These are phyloP conservation scores for Globisporangium cederbergense DNA, from an alignment of 352 stramenopile species.

Conservation along the genomic window DNA sequence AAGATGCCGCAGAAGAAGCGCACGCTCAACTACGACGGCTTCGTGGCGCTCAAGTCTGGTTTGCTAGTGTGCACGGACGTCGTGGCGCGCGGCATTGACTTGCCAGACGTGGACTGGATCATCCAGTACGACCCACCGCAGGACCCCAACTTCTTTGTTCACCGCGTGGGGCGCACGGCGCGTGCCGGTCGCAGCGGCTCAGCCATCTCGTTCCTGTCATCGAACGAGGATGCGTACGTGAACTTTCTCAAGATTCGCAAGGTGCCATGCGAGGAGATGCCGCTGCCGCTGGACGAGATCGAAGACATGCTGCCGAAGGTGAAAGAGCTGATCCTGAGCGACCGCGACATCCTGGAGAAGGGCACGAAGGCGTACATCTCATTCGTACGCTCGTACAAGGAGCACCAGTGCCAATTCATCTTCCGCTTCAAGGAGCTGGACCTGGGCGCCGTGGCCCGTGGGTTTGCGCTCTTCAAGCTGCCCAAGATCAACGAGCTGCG, in stretches of 20 bases:
- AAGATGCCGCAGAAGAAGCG: slow-evolving; percentile 93
- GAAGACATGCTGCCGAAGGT: slow-evolving; percentile 89
- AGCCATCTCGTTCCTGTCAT: slow-evolving; percentile 94
- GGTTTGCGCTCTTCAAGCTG: slow-evolving; percentile 80
- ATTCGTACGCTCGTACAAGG: slow-evolving; percentile 99
- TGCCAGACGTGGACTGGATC: slow-evolving; percentile 98
- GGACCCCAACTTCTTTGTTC: slow-evolving; percentile 99
- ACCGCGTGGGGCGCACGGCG: slow-evolving; percentile 97
- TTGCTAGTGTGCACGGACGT: slow-evolving; percentile 99
- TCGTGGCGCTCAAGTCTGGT: slow-evolving; percentile 50
- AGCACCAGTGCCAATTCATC: slow-evolving; percentile 98
- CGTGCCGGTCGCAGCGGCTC: slow-evolving; percentile 91
- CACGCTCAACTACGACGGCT: slow-evolving; percentile 75
- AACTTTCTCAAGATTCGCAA: slow-evolving; percentile 95
- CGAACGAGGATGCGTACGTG: slow-evolving; percentile 96
- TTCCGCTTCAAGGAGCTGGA: slow-evolving; percentile 98
- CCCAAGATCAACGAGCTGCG: slow-evolving; percentile 87
- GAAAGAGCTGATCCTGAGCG: slow-evolving; percentile 84
- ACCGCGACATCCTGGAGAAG: slow-evolving; percentile 98
- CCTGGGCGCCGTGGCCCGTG: slow-evolving; percentile 87
- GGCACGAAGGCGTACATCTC: slow-evolving; percentile 98
- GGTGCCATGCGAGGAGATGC: slow-evolving; percentile 89
- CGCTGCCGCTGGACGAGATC: slow-evolving; percentile 55
- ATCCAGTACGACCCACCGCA: slow-evolving; percentile 98
- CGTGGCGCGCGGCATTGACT: slow-evolving; percentile 97